Conservation (phyloP, 192 early-diverging fungal species). For the Gigaspora rosea region DNA sequence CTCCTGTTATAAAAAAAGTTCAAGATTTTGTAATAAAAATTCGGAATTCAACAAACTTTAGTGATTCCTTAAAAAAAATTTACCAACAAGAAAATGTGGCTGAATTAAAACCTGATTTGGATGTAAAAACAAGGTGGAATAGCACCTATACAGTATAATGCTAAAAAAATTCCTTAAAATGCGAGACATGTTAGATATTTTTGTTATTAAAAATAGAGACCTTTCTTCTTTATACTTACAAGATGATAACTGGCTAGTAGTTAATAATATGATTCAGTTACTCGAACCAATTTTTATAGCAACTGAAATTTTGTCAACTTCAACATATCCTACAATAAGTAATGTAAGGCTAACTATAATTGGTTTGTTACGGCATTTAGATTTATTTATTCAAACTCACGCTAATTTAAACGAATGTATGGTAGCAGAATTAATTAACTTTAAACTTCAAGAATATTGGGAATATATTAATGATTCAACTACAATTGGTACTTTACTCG, state of each 20-base stretch:
- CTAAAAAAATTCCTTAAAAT: not conserved
- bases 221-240: not conserved
- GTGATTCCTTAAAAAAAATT: not conserved
- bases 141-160: not conserved
- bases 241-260: not conserved
- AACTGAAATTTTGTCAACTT: not conserved
- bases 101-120: not conserved
- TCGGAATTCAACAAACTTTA: not conserved
- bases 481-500: not conserved
- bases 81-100: not conserved
- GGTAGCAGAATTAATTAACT: not conserved
- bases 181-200: not conserved
- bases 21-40: not conserved
- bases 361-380: not conserved
- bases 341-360: not conserved
- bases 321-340: not conserved
- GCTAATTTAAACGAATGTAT: not conserved
- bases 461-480: not conserved
- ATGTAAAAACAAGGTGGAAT: not conserved
- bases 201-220: not conserved
- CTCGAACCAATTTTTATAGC: not conserved
- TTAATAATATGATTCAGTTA: not conserved
- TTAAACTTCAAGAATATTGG: constrained; percentile 2
- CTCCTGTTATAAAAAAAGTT: not conserved
- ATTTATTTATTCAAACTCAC: constrained; percentile 6